Conservation (phyloP, 2,329 filamentous ascomycete species). For the Aspergillus jensenii region DNA sequence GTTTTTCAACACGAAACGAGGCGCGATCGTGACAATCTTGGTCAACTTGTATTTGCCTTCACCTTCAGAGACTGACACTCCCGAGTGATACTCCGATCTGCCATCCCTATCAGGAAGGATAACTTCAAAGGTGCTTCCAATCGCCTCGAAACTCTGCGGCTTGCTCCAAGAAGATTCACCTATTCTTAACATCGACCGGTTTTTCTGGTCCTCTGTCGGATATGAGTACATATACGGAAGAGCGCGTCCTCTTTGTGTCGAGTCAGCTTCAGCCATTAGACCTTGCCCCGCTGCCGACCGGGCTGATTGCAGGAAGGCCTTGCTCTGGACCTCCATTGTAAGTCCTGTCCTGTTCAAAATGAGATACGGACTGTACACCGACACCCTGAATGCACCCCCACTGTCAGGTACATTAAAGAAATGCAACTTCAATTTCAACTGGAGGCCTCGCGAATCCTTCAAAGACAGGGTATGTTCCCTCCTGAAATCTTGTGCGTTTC, state of each 20-base stretch:
- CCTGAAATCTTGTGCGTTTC: conserved; percentile 81
- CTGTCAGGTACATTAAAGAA: conserved; percentile 89
- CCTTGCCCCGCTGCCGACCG: conserved; percentile 81
- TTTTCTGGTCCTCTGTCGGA: conserved; percentile 82
- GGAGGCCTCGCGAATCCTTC: conserved; percentile 79
- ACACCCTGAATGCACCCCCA: conserved; percentile 93
- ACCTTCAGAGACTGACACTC: conserved; percentile 83
- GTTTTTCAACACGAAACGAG: conserved; percentile 92
- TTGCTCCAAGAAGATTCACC: conserved; percentile 95
- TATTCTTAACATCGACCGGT: conserved; percentile 82
- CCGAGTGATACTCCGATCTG: conserved; percentile 82
- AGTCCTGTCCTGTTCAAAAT: conserved; percentile 94
- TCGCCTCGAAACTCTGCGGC: conserved; percentile 95
- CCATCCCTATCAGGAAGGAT: conserved; percentile 71
- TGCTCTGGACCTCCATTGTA: conserved; percentile 81
- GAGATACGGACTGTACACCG: conserved; percentile 91
- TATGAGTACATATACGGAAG: conserved; percentile 97
- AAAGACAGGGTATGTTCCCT: conserved; percentile 76
- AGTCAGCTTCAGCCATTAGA: conserved; percentile 56
- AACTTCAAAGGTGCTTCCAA: conserved; percentile 88
- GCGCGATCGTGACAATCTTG: conserved; percentile 89
- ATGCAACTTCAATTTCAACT: conserved; percentile 80
- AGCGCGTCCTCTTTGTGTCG: conserved; percentile 58
- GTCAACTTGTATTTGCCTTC: conserved; percentile 98
- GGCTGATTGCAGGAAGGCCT: conserved; percentile 81